Base-by-base conservation (phyloP, 2,329 filamentous ascomycete genomes). In the Chrysoporthe austroafricana region DNA sequence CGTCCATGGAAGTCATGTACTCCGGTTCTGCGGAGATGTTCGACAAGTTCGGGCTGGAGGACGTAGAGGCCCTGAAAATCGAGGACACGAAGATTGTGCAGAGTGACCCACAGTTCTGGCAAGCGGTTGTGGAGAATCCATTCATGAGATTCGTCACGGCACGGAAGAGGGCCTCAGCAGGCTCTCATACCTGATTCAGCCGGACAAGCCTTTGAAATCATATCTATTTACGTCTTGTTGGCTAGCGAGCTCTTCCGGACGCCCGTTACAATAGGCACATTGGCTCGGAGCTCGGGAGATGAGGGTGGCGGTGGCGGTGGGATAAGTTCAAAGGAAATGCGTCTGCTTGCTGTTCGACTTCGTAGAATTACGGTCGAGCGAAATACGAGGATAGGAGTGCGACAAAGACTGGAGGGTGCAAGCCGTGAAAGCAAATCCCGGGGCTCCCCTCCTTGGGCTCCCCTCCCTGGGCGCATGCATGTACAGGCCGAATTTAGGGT, bases 1-100 rank as follows among this genome's bases (percentile, higher is more conserved):
- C 54, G 4, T 66, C 67, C 2, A 60, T 71, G 4, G 66, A 69
- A 34, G 59, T 67, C 14, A 60, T 69, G 2, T 70, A 67, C 34
- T 62, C 58, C 2, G 70, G 66, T 1, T 67, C 68, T 4, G 7
- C 44, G 4, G 59, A 69, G 18, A 13, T 67, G 26, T 66, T 60
- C 46, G 65, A 70, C 56, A 66, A 66, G 9, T 62, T 60, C 14
- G 70, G 64, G 6, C 57, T 71, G 36, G n/a, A 18, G 18, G 48
- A 68, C 36, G 43, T 64, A 32, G 63, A 66, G 11, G 58, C 69
- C 14, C 4, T 67, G 8, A 62, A 62, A n/a, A 34, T 67, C 16
- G 56, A 42, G 46, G 43, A 58, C 3, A 60, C 46, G 6, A 11
- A 67, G 34, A 13, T 48, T 13, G 39, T 52, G n/a, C 36, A 32